Evolutionary conservation across 371 early-diverging fungal species (phyloP).

Genomic region (Lichtheimia corymbifera): DNA sequence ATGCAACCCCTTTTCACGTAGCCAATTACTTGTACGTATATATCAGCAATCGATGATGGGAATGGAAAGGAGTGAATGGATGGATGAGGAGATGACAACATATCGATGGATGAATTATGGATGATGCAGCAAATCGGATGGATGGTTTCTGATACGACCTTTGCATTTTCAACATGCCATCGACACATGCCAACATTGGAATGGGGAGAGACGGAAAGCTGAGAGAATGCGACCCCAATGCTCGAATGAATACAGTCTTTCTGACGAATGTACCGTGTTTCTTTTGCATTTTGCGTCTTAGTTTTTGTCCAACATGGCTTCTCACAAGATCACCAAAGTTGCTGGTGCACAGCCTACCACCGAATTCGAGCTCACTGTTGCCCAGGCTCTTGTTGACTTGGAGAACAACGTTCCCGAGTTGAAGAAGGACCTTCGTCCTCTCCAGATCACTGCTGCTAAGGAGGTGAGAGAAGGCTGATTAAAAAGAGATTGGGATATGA

Average conservation of each 20-base stretch:
- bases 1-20: not conserved
- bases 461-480: constrained; percentile 55
- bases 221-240: not conserved
- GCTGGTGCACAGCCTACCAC: constrained; percentile 74
- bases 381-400: constrained; percentile 94
- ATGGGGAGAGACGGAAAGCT: not conserved
- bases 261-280: not conserved
- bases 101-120: constrained; percentile 22
- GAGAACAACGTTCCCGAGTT: constrained; percentile 93
- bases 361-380: constrained; percentile 93
- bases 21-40: not conserved
- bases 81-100: constrained; percentile 5
- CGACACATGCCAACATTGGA: not conserved
- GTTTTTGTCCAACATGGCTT: constrained; percentile 38
- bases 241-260: too few relatives aligned
- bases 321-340: constrained; percentile 80
- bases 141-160: constrained; percentile 3
- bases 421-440: constrained; percentile 92
- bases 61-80: not conserved
- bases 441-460: constrained; percentile 93
- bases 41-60: not conserved
- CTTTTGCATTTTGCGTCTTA: not conserved
- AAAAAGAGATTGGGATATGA: too few relatives aligned
- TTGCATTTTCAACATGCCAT: not conserved
- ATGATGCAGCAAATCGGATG: constrained; percentile 10